Evolutionary conservation across 1,284 basidiomycete genomes (phyloP).

Genomic region (Irpex sp.): DNA sequence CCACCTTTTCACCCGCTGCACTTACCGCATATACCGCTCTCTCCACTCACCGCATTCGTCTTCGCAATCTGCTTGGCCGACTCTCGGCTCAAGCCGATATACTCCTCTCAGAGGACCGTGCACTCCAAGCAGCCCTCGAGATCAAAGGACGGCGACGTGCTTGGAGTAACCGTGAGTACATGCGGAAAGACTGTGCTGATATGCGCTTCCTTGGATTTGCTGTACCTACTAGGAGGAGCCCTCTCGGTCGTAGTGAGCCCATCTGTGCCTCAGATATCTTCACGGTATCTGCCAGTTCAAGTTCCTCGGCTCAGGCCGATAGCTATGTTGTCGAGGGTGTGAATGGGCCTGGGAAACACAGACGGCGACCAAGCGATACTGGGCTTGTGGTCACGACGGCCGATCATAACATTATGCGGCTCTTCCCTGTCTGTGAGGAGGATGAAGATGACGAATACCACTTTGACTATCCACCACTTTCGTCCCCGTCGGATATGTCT

Average conservation of each 20-base stretch:
- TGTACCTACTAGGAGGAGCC: conserved; percentile 39
- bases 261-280: conserved; percentile 21
- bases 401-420: conserved; percentile 23
- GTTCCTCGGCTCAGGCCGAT: conserved; percentile 2
- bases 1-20: conserved; percentile 20
- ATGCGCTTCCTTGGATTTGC: conserved; percentile 35
- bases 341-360: not conserved
- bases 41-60: conserved; percentile 32
- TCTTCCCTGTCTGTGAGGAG: conserved; percentile 51
- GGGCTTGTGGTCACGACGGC: conserved; percentile 21
- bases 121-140: conserved; percentile 44
- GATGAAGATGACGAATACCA: conserved; percentile 29
- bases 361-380: not conserved
- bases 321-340: conserved; percentile 5
- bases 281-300: not conserved
- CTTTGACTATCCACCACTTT: conserved; percentile 3
- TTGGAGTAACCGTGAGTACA: conserved; percentile 44
- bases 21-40: conserved; percentile 36
- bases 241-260: conserved; percentile 33
- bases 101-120: conserved; percentile 30
- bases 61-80: conserved; percentile 36
- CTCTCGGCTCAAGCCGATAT: conserved; percentile 34
- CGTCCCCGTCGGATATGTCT: not conserved
- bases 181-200: conserved; percentile 23
- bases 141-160: conserved; percentile 49